Conservation (phyloP, 2,329 filamentous ascomycete genomes). For the Penicillium sp. region DNA sequence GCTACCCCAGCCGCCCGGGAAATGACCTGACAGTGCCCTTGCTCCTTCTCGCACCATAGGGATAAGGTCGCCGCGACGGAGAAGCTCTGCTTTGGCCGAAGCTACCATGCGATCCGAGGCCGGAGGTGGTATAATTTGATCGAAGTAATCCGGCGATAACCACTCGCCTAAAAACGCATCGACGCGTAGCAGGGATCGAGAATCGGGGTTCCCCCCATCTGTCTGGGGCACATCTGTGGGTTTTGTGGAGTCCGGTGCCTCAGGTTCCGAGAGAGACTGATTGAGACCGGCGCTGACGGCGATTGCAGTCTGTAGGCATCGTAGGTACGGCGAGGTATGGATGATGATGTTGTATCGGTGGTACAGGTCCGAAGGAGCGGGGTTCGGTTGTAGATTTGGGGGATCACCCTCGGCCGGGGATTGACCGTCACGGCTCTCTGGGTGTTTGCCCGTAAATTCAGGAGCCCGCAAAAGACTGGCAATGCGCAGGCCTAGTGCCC, state of each 20-base stretch:
- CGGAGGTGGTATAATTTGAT: slow-evolving; percentile 83
- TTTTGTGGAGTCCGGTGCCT: slow-evolving; percentile 8
- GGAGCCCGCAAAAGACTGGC: slow-evolving; percentile 60
- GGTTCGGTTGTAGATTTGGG: slow-evolving; percentile 5
- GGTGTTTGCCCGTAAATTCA: slow-evolving; percentile 28
- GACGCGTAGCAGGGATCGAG: slow-evolving; percentile 57
- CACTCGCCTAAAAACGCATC: slow-evolving; percentile 95
- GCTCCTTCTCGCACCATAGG: slow-evolving; percentile 39
- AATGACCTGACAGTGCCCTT: slow-evolving; percentile 43
- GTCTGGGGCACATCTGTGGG: slow-evolving; percentile 1
- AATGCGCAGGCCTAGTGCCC: slow-evolving; percentile 75
- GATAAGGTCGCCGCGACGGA: slow-evolving; percentile 66
- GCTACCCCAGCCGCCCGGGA: slow-evolving; percentile 54
- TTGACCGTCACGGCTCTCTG: slow-evolving; percentile 3
- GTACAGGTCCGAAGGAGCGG: slow-evolving; percentile 12
- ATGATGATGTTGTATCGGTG: slow-evolving; percentile 62
- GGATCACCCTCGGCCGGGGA: slow-evolving; percentile 8
- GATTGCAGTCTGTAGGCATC: slow-evolving; percentile 88
- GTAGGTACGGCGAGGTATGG: slow-evolving; percentile 87
- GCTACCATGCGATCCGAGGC: slow-evolving; percentile 81
- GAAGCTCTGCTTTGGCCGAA: slow-evolving; percentile 77
- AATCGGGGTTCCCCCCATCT: slow-evolving; percentile 4
- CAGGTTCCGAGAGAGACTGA: slow-evolving; percentile 32
- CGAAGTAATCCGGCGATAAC: slow-evolving; percentile 89
- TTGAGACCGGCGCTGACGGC: slow-evolving; percentile 80